A percentile compares a stretch with the other conserved stretches of the same genome.
Evolutionary conservation across 2,329 filamentous ascomycete species (phyloP).

Genomic region (Hypoxylon sp.): DNA sequence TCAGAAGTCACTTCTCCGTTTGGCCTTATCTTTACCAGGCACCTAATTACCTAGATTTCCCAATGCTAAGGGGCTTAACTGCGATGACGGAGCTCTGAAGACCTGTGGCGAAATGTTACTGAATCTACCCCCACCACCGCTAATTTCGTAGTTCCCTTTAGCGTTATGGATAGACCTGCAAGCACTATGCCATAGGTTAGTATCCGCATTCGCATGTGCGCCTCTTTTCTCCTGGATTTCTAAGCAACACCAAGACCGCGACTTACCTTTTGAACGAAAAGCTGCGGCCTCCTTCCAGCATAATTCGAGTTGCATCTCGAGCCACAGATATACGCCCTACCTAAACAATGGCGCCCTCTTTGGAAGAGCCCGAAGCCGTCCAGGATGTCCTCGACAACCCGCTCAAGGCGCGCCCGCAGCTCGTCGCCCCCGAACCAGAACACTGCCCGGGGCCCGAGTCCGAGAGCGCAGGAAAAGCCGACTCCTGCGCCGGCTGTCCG

Average conservation of each 20-base stretch:
- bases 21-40: too few relatives aligned
- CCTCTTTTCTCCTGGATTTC: constrained; percentile 32
- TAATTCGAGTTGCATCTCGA: not conserved
- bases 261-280: not conserved
- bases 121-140: not conserved
- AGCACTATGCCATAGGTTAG: not conserved
- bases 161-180: constrained; percentile 26
- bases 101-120: not conserved
- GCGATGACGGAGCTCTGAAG: constrained; percentile 5
- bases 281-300: not conserved
- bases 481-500: constrained; percentile 93
- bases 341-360: constrained; percentile 79
- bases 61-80: not conserved
- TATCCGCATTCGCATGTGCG: constrained; percentile 24
- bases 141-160: not conserved
- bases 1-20: too few relatives aligned
- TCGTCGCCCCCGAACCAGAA: constrained; percentile 95
- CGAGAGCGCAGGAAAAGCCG: constrained; percentile 74
- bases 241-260: constrained; percentile 29
- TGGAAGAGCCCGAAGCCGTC: constrained; percentile 76
- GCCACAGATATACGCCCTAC: not conserved
- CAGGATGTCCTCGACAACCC: constrained; percentile 80
- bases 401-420: constrained; percentile 80
- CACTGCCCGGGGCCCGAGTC: constrained; percentile 95
- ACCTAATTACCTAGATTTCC: not conserved